phyloP scores from a whole-genome alignment of 2,329 filamentous ascomycete species.

The Penicillium brasilianum region DNA sequence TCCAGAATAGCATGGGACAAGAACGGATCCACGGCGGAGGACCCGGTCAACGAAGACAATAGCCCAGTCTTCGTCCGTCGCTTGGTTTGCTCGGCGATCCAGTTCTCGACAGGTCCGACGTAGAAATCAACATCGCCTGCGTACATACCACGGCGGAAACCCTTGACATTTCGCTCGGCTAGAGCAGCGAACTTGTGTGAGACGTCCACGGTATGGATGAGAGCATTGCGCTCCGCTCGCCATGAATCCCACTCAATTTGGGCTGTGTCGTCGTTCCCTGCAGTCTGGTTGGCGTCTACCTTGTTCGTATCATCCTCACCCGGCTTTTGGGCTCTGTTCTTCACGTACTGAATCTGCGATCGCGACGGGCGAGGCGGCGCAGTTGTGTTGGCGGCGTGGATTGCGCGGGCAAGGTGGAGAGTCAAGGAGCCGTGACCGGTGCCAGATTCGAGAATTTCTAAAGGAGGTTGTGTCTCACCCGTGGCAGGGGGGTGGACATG shows the following conservation, averaged over 20 bases:
- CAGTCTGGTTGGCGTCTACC: slow-evolving; percentile 5
- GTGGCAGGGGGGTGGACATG: slow-evolving; percentile 58
- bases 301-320: slow-evolving; percentile 31
- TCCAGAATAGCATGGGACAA: slow-evolving; percentile 75
- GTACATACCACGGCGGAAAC: slow-evolving; percentile 74
- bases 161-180: slow-evolving; percentile 67
- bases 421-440: slow-evolving; percentile 84
- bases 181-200: slow-evolving; percentile 65
- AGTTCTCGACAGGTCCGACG: slow-evolving; percentile 67
- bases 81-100: slow-evolving; percentile 61
- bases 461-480: slow-evolving; percentile 45
- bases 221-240: slow-evolving; percentile 62
- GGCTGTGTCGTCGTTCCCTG: slow-evolving; percentile 21
- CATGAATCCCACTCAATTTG: slow-evolving; percentile 53
- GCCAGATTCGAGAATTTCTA: slow-evolving; percentile 82
- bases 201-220: slow-evolving; percentile 77
- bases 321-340: slow-evolving; percentile 30
- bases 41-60: slow-evolving; percentile 25
- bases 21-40: slow-evolving; percentile 58
- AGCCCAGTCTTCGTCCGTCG: slow-evolving; percentile 37
- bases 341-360: slow-evolving; percentile 40
- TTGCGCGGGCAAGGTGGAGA: slow-evolving; percentile 73
- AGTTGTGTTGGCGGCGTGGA: slow-evolving; percentile 72
- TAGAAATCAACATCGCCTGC: slow-evolving; percentile 74
- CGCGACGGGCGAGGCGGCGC: slow-evolving; percentile 50